Conservation (phyloP, 148 eudicot species). For the Vaccinium darrowii region DNA sequence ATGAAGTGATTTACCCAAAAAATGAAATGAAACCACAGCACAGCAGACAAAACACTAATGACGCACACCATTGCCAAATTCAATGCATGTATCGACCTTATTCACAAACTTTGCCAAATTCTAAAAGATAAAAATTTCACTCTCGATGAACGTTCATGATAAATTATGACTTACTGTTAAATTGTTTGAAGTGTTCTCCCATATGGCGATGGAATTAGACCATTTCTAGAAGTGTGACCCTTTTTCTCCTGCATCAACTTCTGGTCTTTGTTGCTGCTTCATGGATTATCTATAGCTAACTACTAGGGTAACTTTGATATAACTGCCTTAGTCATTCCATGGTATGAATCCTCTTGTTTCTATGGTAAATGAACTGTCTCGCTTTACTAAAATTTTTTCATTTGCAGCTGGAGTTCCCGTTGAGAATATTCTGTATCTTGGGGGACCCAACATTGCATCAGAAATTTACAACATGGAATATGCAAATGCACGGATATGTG, state of each 20-base stretch:
- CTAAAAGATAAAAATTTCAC: no score
- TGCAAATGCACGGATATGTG: conserved; percentile 94
- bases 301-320: not conserved
- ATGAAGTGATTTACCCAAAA: not conserved
- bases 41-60: not conserved
- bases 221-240: not conserved
- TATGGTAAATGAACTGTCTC: not conserved
- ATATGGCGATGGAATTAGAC: no score
- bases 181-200: no score
- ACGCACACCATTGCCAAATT: not conserved
- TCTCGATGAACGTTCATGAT: no score
- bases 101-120: no score
- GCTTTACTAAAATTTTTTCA: not conserved
- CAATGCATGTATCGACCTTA: no score
- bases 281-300: not conserved
- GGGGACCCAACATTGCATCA: conserved; percentile 96
- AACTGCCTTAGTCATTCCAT: not conserved
- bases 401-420: conserved; percentile 75
- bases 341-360: not conserved
- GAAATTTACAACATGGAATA: conserved; percentile 92
- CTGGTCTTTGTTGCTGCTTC: not conserved
- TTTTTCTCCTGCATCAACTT: conserved; percentile 8
- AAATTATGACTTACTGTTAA: no score
- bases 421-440: conserved; percentile 90
- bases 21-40: not conserved